These are phyloP conservation scores for Colletotrichum agaves DNA, from an alignment of 2,329 filamentous ascomycete genomes.

Conservation along the genomic window DNA sequence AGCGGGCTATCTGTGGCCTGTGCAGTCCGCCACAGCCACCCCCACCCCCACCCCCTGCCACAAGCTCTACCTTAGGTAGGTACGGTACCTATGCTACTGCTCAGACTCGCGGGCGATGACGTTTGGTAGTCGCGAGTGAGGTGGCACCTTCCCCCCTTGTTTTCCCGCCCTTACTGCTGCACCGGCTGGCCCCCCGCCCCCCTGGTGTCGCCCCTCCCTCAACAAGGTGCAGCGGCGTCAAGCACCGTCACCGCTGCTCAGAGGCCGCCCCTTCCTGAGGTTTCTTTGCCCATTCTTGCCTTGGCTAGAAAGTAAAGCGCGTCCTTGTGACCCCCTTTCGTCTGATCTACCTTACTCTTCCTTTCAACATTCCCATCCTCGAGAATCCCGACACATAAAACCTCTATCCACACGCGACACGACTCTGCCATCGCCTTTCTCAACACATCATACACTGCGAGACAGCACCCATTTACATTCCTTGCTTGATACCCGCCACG, in stretches of 20 bases:
- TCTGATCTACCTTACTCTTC: constrained; percentile 16
- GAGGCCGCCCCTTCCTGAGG: constrained; percentile 25
- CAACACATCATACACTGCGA: constrained; percentile 19
- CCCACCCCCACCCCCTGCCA: constrained; percentile 31
- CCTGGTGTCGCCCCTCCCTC: constrained; percentile 15
- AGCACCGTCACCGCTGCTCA: constrained; percentile 29
- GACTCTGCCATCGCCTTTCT: background rate
- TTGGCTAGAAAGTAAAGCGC: constrained; percentile 31
- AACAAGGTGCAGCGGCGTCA: constrained; percentile 18
- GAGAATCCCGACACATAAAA: constrained; percentile 15
- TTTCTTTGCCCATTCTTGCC: background rate
- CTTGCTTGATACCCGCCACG: constrained; percentile 31
- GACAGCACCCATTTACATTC: constrained; percentile 18
- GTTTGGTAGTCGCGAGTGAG: constrained; percentile 24
- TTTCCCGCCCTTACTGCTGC: background rate
- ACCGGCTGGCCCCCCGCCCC: background rate
- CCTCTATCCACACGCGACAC: constrained; percentile 16
- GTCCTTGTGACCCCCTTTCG: constrained; percentile 33
- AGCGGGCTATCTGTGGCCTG: background rate
- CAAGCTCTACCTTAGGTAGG: too few species aligned
- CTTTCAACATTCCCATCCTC: constrained; percentile 20
- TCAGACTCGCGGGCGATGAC: constrained; percentile 28
- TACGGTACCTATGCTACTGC: background rate
- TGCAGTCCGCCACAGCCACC: constrained; percentile 12
- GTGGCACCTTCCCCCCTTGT: constrained; percentile 22